phyloP scores from a whole-genome alignment of 768 basidiomycete species.

The Suillus subaureus region DNA sequence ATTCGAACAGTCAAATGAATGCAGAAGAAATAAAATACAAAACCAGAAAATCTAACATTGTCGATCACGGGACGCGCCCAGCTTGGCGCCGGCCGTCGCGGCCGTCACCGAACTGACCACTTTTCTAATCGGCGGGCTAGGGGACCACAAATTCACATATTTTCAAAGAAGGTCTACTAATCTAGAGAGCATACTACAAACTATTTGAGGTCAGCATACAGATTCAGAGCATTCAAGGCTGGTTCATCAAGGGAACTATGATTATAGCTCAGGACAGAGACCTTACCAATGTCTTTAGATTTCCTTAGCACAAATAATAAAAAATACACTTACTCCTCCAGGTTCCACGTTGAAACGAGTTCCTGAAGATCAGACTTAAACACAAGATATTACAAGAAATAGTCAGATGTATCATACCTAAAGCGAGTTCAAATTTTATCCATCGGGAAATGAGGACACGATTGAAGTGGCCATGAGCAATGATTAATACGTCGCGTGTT shows the following conservation, averaged over 20 bases:
- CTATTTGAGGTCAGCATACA: slow-evolving; percentile 51
- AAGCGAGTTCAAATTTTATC: slow-evolving; percentile 65
- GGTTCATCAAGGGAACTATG: slow-evolving; percentile 81
- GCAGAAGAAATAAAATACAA: slow-evolving; percentile 16
- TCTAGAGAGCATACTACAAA: neutral
- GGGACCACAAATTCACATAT: neutral
- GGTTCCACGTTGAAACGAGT: slow-evolving; percentile 86
- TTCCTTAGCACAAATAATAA: neutral
- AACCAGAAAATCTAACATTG: slow-evolving; percentile 15
- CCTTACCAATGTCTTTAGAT: slow-evolving; percentile 39
- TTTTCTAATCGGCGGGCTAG: slow-evolving; percentile 2
- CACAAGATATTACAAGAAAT: slow-evolving; percentile 3
- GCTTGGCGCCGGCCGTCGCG: slow-evolving; percentile 10
- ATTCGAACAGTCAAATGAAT: slow-evolving; percentile 12
- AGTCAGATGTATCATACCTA: slow-evolving; percentile 42
- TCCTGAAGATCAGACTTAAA: slow-evolving; percentile 38
- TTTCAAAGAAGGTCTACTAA: slow-evolving; percentile 1
- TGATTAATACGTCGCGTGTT: slow-evolving; percentile 80
- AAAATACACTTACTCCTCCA: slow-evolving; percentile 58
- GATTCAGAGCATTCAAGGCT: slow-evolving; percentile 70
- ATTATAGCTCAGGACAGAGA: slow-evolving; percentile 83
- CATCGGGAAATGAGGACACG: slow-evolving; percentile 81
- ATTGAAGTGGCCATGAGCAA: slow-evolving; percentile 87
- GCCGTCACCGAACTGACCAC: slow-evolving; percentile 8
- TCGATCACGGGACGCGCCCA: slow-evolving; percentile 17